phyloP scores from a whole-genome alignment of 345 rosid species.

The Turritis glabra region DNA sequence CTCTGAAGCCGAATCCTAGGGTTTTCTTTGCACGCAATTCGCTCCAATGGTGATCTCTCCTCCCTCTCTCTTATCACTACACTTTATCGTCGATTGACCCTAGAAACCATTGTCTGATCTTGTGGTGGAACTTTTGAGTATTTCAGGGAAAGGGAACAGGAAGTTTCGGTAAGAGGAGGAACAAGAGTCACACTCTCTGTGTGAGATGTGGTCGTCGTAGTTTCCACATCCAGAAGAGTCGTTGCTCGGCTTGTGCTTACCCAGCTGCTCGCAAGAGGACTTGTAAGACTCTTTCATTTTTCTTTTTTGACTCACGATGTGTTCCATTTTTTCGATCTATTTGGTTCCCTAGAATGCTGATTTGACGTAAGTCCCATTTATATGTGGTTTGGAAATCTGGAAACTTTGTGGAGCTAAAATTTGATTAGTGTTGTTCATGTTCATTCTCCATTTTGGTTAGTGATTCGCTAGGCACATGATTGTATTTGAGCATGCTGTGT shows the following conservation, averaged over 20 bases:
- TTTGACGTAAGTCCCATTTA: too few species aligned
- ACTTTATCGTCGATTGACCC: neutral
- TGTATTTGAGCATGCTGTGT: neutral
- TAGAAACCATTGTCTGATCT: neutral
- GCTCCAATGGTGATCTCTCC: constrained; percentile 43
- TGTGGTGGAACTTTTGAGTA: constrained; percentile 16
- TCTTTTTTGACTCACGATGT: neutral
- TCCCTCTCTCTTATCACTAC: neutral
- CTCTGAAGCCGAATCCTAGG: constrained; percentile 26
- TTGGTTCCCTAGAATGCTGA: too few species aligned
- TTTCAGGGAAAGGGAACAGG: constrained; percentile 95
- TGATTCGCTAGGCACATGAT: neutral
- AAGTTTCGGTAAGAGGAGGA: constrained; percentile 97
- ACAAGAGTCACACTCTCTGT: constrained; percentile 97
- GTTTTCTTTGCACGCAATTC: constrained; percentile 21
- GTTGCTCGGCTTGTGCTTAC: constrained; percentile 86
- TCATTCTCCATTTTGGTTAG: neutral
- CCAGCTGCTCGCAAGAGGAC: constrained; percentile 99
- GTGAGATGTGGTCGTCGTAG: constrained; percentile 99
- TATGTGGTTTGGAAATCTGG: too few species aligned
- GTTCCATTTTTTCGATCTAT: neutral
- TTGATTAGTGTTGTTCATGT: neutral
- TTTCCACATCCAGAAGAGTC: constrained; percentile 98
- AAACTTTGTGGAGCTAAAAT: too few species aligned
- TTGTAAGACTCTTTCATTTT: constrained; percentile 46